Conservation (phyloP, 306 rosid genomes). For the Acmispon strigosus region DNA sequence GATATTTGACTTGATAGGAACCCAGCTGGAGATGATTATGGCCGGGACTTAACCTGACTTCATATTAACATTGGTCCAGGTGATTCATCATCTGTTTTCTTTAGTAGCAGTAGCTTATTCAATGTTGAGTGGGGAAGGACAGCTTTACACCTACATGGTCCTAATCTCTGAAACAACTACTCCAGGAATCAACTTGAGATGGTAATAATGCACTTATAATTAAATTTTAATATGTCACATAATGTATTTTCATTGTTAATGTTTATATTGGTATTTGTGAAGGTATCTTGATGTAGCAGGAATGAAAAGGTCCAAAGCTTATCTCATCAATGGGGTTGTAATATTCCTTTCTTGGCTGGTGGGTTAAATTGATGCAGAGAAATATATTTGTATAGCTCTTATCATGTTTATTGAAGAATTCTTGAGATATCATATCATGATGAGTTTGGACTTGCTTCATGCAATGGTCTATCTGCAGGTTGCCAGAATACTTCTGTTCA, state of each 20-base stretch:
- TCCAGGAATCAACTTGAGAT: conserved; percentile 94
- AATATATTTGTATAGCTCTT: background rate
- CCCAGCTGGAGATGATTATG: conserved; percentile 20
- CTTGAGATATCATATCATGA: background rate
- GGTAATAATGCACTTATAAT: conserved; percentile 38
- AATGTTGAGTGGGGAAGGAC: conserved; percentile 87
- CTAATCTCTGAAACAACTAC: conserved; percentile 92
- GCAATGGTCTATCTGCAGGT: conserved; percentile 46
- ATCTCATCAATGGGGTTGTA: conserved; percentile 76
- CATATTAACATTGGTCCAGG: conserved; percentile 48
- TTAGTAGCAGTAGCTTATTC: conserved; percentile 68
- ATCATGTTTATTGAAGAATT: background rate
- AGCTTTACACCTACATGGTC: conserved; percentile 84
- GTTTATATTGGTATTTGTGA: conserved; percentile 19
- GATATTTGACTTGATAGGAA: conserved; percentile 26
- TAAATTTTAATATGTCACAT: background rate
- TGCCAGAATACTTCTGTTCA: conserved; percentile 77
- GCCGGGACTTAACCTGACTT: conserved; percentile 20
- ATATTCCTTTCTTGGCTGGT: conserved; percentile 95
- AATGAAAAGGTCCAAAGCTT: conserved; percentile 73
- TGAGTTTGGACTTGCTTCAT: background rate
- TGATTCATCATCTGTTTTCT: conserved; percentile 75
- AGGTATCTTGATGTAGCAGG: conserved; percentile 95
- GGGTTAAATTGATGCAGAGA: conserved; percentile 21
- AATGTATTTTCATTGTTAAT: background rate